Base-by-base conservation (phyloP, 2,329 filamentous ascomycete genomes). In the Fusarium illudens region DNA sequence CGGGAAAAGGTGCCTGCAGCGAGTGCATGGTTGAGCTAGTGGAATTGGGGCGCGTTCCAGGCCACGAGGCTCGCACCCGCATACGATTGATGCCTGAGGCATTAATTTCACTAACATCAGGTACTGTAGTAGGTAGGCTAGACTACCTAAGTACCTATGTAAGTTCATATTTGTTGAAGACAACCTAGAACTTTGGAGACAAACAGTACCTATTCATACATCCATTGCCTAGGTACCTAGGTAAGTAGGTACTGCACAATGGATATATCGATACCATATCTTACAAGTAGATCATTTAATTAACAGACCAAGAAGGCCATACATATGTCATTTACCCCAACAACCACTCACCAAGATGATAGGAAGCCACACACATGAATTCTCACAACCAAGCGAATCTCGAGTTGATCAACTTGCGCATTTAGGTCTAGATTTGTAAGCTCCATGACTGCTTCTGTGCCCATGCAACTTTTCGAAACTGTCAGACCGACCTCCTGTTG, bases 21-120 rank as follows among this genome's bases (percentile, higher is more conserved):
- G 22, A 44, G 10, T 44, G 22, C 70, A 66, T 67, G 60, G 46
- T 51, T 52, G n/a, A 68, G 58, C 65, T 65, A 68, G 65, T 62
- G 25, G 61, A 58, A 65, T 65, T 65, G 60, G 60, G 37, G 37
- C 55, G 50, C 34, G 55, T 42, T 44, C 39, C 39, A 25, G 37
- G 56, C 60, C 64, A 29, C 60, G 60, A 67, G 64, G 64, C 56
- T 65, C 60, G 67, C 64, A 67, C 64, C n/a, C 4, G 4, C 15
- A 8, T 20, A 1, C 42, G 3, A 11, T 42, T 60, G 6, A 15
- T 71, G 65, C 71, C 71, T 73, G 58, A 73, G 71, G 71, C 71
- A 58, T 4, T 12, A 3, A 22, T n/a, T n/a, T n/a, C 9, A 11
- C 25, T 8, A 27, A 27, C 25, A n/a, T n/a, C n/a, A n/a, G n/a